Conservation (phyloP, 2,329 filamentous ascomycete genomes). For the Pseudogymnoascus sp. region DNA sequence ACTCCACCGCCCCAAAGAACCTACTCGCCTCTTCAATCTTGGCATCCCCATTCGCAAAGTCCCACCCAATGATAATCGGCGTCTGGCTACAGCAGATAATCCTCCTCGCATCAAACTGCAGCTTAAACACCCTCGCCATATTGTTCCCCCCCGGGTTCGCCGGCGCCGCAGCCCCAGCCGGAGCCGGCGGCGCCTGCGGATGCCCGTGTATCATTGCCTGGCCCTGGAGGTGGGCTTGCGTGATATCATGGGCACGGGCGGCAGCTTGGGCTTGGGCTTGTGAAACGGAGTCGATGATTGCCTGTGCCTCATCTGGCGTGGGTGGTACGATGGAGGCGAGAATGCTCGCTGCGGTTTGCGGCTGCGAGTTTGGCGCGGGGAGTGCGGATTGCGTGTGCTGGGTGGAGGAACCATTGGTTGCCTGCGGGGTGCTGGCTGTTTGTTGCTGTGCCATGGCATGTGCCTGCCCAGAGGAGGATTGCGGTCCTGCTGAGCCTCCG, state of each 20-base stretch:
- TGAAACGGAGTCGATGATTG: neutral
- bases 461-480: neutral
- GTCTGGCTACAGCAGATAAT: slow-evolving; percentile 95
- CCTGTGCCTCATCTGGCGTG: neutral
- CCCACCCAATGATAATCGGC: slow-evolving; percentile 89
- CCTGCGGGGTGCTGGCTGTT: neutral
- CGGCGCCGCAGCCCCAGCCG: slow-evolving; percentile 8
- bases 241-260: no score
- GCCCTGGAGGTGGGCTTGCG: neutral
- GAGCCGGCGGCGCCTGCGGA: no score
- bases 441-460: neutral
- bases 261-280: neutral
- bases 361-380: neutral
- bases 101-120: slow-evolving; percentile 88
- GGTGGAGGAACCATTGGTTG: neutral
- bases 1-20: slow-evolving; percentile 64
- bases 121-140: slow-evolving; percentile 73
- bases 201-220: slow-evolving; percentile 21
- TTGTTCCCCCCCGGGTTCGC: slow-evolving; percentile 26
- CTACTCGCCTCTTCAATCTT: slow-evolving; percentile 69
- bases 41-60: slow-evolving; percentile 81
- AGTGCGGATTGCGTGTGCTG: neutral
- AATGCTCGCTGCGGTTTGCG: neutral
- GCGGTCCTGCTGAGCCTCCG: neutral
- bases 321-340: neutral